A percentile compares a stretch with the other conserved stretches of the same genome.
These are phyloP conservation scores for Colletotrichum melonis DNA, from an alignment of 2,329 filamentous ascomycete genomes.

Conservation along the genomic window DNA sequence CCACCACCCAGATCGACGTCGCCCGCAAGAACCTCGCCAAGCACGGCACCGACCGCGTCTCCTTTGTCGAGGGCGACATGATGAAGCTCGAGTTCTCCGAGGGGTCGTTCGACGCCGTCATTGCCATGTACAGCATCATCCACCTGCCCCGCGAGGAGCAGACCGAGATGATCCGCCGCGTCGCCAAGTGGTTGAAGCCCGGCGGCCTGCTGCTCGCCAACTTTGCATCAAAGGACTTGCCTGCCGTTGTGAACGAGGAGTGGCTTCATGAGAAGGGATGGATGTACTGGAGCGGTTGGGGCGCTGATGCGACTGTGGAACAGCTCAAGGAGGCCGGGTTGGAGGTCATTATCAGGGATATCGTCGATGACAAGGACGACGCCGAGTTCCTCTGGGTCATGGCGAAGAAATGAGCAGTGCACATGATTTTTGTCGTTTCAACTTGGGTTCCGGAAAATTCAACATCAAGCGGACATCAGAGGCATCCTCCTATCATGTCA, in stretches of 20 bases:
- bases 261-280: constrained; percentile 55
- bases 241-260: constrained; percentile 44
- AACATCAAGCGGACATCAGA: not conserved
- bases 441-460: not conserved
- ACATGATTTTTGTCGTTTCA: not conserved
- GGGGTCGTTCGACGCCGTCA: constrained; percentile 57
- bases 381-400: constrained; percentile 54
- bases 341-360: constrained; percentile 45
- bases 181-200: constrained; percentile 60
- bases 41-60: constrained; percentile 36
- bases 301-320: constrained; percentile 46
- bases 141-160: constrained; percentile 66
- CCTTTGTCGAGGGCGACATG: constrained; percentile 53
- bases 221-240: constrained; percentile 48
- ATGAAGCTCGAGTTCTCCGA: constrained; percentile 45
- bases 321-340: constrained; percentile 46
- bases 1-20: constrained; percentile 49
- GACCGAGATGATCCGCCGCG: constrained; percentile 53
- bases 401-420: constrained; percentile 42
- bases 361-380: constrained; percentile 46
- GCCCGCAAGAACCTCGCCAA: constrained; percentile 33
- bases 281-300: constrained; percentile 58
- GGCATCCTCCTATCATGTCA: not conserved
- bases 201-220: constrained; percentile 63
- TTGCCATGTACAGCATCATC: constrained; percentile 65